Conservation (phyloP, 2,329 filamentous ascomycete species). For the Teratosphaeria destructans region DNA sequence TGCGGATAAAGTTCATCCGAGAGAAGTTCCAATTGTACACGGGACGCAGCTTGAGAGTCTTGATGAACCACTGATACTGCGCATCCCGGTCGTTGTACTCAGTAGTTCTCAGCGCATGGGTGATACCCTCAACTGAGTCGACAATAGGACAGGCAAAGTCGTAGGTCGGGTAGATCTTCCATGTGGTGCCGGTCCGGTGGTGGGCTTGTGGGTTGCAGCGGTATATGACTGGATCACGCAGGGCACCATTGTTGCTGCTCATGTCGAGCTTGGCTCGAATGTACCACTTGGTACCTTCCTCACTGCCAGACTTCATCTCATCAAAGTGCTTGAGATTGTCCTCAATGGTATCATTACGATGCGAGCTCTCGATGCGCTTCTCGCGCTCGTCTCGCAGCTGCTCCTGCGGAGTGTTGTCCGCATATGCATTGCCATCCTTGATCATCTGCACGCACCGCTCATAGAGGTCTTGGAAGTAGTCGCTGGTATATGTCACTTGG, state of each 20-base stretch:
- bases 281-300: constrained; percentile 74
- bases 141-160: constrained; percentile 78
- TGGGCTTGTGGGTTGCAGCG: constrained; percentile 69
- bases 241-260: constrained; percentile 87
- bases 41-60: constrained; percentile 60
- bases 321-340: constrained; percentile 80
- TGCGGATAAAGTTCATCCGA: constrained; percentile 73
- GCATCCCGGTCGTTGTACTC: constrained; percentile 82
- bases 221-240: constrained; percentile 96
- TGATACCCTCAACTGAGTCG: constrained; percentile 71
- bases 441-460: constrained; percentile 77
- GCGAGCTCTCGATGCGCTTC: constrained; percentile 70
- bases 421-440: constrained; percentile 78
- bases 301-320: constrained; percentile 81
- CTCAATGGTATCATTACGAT: constrained; percentile 67
- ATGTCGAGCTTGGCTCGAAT: constrained; percentile 90
- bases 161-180: constrained; percentile 84
- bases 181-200: constrained; percentile 67
- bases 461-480: constrained; percentile 91
- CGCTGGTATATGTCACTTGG: constrained; percentile 76
- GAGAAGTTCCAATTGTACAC: constrained; percentile 82
- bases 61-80: constrained; percentile 78
- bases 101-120: constrained; percentile 71
- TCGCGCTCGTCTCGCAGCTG: constrained; percentile 77
- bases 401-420: constrained; percentile 86